Conservation (phyloP, 345 rosid genomes). For the Corymbia maculata region DNA sequence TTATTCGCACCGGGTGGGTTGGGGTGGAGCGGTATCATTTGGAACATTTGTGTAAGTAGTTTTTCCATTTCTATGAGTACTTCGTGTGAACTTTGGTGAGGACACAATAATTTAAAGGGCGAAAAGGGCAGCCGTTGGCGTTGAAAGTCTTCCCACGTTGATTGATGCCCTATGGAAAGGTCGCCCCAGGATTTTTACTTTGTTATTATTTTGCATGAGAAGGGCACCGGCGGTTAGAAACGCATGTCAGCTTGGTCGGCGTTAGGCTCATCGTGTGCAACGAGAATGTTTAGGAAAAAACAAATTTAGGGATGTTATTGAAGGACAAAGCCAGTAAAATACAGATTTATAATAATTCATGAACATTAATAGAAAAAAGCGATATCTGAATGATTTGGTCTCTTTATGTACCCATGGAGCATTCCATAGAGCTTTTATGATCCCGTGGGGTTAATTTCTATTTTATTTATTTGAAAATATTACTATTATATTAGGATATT, state of each 20-base stretch:
- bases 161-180: background rate
- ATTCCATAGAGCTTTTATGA: background rate
- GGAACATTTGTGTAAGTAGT: background rate
- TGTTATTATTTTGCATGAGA: background rate
- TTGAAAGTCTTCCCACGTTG: background rate
- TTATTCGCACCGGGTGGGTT: background rate
- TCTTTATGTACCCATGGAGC: background rate
- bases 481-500: background rate
- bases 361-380: background rate
- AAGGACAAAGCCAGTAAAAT: background rate
- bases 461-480: background rate
- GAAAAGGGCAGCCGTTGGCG: background rate
- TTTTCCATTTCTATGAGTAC: background rate
- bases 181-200: background rate
- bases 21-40: background rate
- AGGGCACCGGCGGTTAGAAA: background rate
- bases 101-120: background rate
- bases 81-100: background rate
- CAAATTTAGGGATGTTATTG: background rate
- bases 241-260: background rate
- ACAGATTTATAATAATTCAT: too few relatives aligned
- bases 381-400: background rate
- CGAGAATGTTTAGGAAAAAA: background rate
- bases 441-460: background rate
- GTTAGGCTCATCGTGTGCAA: background rate